phyloP scores from a whole-genome alignment of 2,329 filamentous ascomycete species.

The Mycosphaerella sp. region DNA sequence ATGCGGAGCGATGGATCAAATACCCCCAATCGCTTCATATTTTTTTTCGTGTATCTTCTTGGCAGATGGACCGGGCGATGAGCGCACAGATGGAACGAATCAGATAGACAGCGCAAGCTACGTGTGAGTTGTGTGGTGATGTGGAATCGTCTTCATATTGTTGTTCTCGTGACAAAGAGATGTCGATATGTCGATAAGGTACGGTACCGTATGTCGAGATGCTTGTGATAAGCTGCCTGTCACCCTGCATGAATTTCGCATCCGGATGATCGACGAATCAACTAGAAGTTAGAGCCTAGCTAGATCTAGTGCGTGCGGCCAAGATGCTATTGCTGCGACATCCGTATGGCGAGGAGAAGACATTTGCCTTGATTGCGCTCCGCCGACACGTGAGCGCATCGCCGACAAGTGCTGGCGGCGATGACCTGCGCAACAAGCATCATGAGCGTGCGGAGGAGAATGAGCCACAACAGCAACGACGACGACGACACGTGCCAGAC shows the following conservation, averaged over 20 bases:
- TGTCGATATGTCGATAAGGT: background rate
- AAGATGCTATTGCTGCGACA: conserved; percentile 8
- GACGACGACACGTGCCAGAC: background rate
- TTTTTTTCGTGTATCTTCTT: background rate
- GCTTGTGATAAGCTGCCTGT: background rate
- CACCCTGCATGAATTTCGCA: background rate
- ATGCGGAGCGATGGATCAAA: conserved; percentile 5
- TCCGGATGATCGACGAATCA: background rate
- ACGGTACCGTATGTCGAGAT: too few relatives aligned
- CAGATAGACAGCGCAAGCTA: background rate
- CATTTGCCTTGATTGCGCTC: conserved; percentile 4
- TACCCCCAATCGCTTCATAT: conserved; percentile 11
- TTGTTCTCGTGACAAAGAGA: conserved; percentile 10
- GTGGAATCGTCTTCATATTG: conserved; percentile 6
- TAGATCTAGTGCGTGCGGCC: background rate
- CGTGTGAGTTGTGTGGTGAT: too few relatives aligned
- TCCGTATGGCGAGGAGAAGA: conserved; percentile 9
- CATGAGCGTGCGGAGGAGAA: background rate
- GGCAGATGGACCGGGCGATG: background rate
- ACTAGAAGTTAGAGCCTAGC: too few relatives aligned
- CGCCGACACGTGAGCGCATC: conserved; percentile 1
- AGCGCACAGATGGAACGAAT: too few relatives aligned
- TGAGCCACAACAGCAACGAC: background rate
- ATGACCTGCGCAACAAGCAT: background rate
- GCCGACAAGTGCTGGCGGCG: conserved; percentile 2